A percentile compares a stretch with the other conserved stretches of the same genome.
phyloP scores from a whole-genome alignment of 2,329 filamentous ascomycete genomes.

The Ophiocordyceps unilateralis region DNA sequence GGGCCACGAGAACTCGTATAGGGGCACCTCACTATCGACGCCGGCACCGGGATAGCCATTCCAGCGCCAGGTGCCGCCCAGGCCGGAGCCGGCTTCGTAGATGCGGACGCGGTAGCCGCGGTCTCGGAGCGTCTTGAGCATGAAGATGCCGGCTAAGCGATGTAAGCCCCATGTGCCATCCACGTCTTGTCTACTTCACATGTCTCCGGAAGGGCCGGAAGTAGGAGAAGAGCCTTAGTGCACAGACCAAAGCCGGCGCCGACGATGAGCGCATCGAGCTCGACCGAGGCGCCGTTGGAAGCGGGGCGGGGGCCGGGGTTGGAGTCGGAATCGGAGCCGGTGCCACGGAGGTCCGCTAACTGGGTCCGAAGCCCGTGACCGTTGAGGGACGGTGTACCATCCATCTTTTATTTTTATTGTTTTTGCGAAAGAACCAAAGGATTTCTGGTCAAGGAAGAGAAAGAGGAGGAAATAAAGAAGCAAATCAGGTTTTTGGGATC shows the following conservation, averaged over 20 bases:
- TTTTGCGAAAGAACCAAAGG: no score
- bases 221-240: no score
- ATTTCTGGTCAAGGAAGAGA: no score
- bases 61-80: constrained; percentile 38
- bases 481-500: no score
- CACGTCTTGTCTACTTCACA: no score
- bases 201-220: no score
- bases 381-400: neutral
- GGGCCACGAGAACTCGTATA: constrained; percentile 35
- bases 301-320: neutral
- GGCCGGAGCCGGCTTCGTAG: constrained; percentile 32
- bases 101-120: constrained; percentile 28
- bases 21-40: constrained; percentile 35
- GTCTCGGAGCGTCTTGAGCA: constrained; percentile 33
- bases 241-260: constrained; percentile 25
- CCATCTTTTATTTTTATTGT: neutral
- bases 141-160: constrained; percentile 24
- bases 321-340: neutral
- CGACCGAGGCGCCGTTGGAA: constrained; percentile 8
- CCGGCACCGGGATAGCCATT: constrained; percentile 37
- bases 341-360: neutral
- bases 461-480: no score
- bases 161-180: no score
- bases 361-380: neutral
- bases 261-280: constrained; percentile 26